phyloP scores from a whole-genome alignment of 129 eudicot genomes.

The Pittosporum tobira region DNA sequence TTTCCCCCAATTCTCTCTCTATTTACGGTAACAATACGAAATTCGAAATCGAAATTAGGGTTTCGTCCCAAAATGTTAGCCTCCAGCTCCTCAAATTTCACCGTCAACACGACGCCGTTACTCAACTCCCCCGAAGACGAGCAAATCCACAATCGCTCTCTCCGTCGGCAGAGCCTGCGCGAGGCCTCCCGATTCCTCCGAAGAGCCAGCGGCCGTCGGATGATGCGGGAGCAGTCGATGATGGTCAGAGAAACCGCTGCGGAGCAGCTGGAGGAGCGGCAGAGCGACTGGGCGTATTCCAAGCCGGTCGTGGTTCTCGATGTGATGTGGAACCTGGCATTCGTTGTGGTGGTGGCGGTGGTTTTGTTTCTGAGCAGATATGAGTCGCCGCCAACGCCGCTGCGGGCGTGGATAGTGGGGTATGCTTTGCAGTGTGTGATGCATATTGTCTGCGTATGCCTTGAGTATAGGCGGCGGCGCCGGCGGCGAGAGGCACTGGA shows the following conservation, averaged over 20 bases:
- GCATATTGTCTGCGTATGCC: conserved; percentile 54
- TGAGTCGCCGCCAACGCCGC: conserved; percentile 24
- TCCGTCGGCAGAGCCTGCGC: conserved; percentile 42
- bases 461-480: conserved; percentile 37
- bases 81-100: conserved; percentile 17
- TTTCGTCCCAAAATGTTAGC: conserved; percentile 19
- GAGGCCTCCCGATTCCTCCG: conserved; percentile 49
- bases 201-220: conserved; percentile 42
- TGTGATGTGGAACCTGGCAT: conserved; percentile 42
- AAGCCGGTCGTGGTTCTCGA: conserved; percentile 52
- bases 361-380: conserved; percentile 30
- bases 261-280: conserved; percentile 51
- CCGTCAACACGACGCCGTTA: conserved; percentile 30
- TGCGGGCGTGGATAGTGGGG: conserved; percentile 55
- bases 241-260: conserved; percentile 55
- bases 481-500: conserved; percentile 17
- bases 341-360: conserved; percentile 28
- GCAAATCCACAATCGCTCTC: conserved; percentile 23
- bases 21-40: no score
- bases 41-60: conserved; percentile 4
- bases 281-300: conserved; percentile 62
- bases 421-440: conserved; percentile 48
- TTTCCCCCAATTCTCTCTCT: background rate
- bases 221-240: conserved; percentile 49
- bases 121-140: conserved; percentile 25